phyloP scores from a whole-genome alignment of 352 stramenopile genomes.

The Pythium aristosporum region DNA sequence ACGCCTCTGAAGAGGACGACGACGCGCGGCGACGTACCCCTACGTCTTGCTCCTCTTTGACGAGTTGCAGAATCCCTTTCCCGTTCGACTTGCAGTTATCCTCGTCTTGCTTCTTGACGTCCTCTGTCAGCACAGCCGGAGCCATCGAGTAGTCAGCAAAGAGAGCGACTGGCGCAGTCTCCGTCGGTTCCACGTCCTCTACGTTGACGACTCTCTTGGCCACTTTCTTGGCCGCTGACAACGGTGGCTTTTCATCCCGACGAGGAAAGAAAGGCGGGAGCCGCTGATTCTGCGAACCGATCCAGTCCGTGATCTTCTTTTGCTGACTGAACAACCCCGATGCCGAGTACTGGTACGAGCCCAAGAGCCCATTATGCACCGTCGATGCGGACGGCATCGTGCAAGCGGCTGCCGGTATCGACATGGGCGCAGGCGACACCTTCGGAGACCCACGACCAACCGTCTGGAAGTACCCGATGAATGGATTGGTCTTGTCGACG shows the following conservation, averaged over 20 bases:
- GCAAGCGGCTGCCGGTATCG: constrained; percentile 6
- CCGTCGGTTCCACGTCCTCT: constrained; percentile 15
- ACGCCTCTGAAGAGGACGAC: constrained; percentile 8
- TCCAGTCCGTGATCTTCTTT: constrained; percentile 57
- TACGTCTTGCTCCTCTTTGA: constrained; percentile 13
- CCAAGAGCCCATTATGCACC: constrained; percentile 19
- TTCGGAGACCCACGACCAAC: constrained; percentile 4
- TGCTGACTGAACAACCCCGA: constrained; percentile 36
- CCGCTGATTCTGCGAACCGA: constrained; percentile 35
- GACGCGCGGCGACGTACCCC: neutral
- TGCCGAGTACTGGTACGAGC: constrained; percentile 30
- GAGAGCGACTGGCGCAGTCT: constrained; percentile 17
- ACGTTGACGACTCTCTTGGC: constrained; percentile 10
- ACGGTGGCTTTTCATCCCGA: constrained; percentile 19
- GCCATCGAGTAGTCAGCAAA: constrained; percentile 21
- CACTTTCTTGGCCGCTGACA: constrained; percentile 6
- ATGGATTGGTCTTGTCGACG: constrained; percentile 86
- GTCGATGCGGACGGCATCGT: constrained; percentile 7
- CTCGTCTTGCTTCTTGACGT: constrained; percentile 1
- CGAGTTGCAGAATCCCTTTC: constrained; percentile 14
- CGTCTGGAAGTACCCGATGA: constrained; percentile 85
- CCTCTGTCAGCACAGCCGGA: neutral
- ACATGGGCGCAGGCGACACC: neutral
- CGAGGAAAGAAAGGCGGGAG: constrained; percentile 23
- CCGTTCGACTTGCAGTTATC: neutral